A percentile compares a stretch with the other conserved stretches of the same genome.
Evolutionary conservation across 139 green algal species (phyloP).

Genomic region (Micractinium conductrix): DNA sequence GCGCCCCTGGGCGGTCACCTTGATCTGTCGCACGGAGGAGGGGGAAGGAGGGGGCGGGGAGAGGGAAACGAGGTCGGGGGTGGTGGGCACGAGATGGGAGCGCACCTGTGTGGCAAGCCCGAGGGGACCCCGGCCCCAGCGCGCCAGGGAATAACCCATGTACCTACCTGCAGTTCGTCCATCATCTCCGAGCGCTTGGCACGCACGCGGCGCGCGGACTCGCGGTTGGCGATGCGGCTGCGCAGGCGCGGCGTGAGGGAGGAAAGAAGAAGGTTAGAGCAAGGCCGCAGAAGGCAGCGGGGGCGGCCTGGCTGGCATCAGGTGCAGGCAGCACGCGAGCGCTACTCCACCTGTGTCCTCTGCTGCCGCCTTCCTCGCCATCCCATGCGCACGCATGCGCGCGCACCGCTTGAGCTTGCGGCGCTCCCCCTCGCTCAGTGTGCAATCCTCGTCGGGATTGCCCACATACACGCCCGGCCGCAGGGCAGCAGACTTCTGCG

Average conservation of each 20-base stretch:
- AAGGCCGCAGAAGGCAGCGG: neutral
- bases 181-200: conserved; percentile 46
- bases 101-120: too few species aligned
- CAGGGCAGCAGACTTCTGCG: neutral
- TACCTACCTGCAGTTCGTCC: conserved; percentile 34
- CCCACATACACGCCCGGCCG: conserved; percentile 41
- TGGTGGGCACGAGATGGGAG: too few species aligned
- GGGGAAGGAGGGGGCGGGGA: neutral
- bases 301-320: neutral
- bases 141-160: too few species aligned
- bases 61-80: neutral
- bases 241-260: neutral
- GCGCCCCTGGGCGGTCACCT: conserved; percentile 5
- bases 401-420: conserved; percentile 47
- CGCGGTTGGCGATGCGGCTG: conserved; percentile 56
- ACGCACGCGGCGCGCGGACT: conserved; percentile 47
- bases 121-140: too few species aligned
- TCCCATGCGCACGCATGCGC: too few species aligned
- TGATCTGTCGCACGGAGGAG: conserved; percentile 1
- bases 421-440: conserved; percentile 44
- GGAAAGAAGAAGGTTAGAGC: neutral
- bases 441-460: conserved; percentile 29
- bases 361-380: neutral
- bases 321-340: neutral
- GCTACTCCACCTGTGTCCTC: neutral